Evolutionary conservation across 2,329 filamentous ascomycete species (phyloP).

Genomic region (Aspergillus glaucus): DNA sequence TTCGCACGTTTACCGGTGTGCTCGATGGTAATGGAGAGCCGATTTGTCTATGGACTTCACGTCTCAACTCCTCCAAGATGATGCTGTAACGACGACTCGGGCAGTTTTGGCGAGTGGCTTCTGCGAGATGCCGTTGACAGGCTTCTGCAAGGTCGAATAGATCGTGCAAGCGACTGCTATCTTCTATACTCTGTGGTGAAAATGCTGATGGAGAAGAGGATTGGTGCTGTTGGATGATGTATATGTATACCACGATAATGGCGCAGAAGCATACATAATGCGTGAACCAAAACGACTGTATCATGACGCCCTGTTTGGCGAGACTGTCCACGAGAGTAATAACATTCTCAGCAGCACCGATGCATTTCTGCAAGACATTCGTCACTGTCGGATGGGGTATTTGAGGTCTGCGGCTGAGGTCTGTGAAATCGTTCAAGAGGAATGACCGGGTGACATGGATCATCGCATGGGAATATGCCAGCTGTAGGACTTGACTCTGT

Average conservation of each 20-base stretch:
- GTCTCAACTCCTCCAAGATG: conserved; percentile 42
- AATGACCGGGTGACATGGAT: conserved; percentile 34
- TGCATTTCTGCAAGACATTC: conserved; percentile 38
- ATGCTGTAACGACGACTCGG: conserved; percentile 45
- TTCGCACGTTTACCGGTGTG: not conserved
- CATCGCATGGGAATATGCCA: conserved; percentile 34
- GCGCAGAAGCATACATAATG: conserved; percentile 40
- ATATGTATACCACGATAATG: conserved; percentile 37
- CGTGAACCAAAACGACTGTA: conserved; percentile 39
- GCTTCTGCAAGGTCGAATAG: conserved; percentile 40
- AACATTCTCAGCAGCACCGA: conserved; percentile 38
- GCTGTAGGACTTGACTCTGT: conserved; percentile 34
- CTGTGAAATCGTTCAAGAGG: conserved; percentile 31
- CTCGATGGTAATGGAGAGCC: conserved; percentile 10
- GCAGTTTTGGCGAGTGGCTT: conserved; percentile 42
- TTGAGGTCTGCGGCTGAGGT: conserved; percentile 25
- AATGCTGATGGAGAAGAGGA: conserved; percentile 13
- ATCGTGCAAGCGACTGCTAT: conserved; percentile 18
- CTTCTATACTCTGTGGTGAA: conserved; percentile 14
- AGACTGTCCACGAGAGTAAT: conserved; percentile 31
- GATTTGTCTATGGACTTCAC: conserved; percentile 35
- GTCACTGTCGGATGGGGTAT: conserved; percentile 26
- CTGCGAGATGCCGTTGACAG: conserved; percentile 42
- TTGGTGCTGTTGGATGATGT: conserved; percentile 36
- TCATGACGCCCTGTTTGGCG: conserved; percentile 29